These are phyloP conservation scores for Trichosanthes cucumerina DNA, from an alignment of 306 rosid species.

Conservation along the genomic window DNA sequence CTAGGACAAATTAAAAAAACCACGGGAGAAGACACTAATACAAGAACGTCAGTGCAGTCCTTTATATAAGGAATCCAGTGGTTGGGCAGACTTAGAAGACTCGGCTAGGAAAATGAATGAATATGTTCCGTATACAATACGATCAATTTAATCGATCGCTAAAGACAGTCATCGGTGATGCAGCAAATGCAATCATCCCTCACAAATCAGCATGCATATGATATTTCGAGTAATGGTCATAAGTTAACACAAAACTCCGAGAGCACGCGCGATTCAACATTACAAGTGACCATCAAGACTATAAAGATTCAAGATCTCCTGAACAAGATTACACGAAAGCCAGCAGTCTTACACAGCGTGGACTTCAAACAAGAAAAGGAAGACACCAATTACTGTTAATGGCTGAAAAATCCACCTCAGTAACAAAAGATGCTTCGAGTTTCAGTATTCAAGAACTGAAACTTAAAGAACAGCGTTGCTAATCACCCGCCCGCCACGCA, in stretches of 20 bases:
- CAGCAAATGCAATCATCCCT: background rate
- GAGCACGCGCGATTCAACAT: background rate
- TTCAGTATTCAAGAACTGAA: background rate
- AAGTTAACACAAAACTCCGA: background rate
- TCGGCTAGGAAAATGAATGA: background rate
- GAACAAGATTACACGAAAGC: background rate
- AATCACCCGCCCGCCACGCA: background rate
- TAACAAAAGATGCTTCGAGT: background rate
- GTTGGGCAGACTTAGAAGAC: background rate
- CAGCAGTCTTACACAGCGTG: background rate
- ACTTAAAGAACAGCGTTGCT: background rate
- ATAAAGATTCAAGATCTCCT: background rate
- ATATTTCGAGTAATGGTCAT: background rate
- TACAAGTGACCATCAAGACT: background rate
- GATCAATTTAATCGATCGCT: background rate
- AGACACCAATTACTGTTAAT: background rate
- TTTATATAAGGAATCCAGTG: background rate
- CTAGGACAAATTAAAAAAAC: background rate
- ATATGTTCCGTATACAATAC: background rate
- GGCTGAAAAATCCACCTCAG: background rate
- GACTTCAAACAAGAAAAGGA: background rate
- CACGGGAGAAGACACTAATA: background rate
- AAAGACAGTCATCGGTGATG: background rate
- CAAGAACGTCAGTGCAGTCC: no score
- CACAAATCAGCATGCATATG: background rate